These are phyloP conservation scores for Suillus sp. DNA, from an alignment of 768 basidiomycete species.

Conservation along the genomic window DNA sequence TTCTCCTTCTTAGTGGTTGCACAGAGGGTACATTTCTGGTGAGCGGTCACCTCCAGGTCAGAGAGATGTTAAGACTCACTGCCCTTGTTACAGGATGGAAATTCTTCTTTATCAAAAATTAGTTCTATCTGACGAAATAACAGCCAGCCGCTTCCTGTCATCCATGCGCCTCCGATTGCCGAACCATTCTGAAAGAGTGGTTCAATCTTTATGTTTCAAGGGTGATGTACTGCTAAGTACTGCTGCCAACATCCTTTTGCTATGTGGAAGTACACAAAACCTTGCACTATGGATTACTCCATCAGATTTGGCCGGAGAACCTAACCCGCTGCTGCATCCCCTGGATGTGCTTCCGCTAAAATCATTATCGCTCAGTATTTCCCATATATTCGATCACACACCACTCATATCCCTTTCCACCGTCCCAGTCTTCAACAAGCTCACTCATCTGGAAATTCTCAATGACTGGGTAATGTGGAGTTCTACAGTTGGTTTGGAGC, in stretches of 20 bases:
- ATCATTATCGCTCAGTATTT: conserved; percentile 21
- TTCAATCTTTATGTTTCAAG: conserved; percentile 23
- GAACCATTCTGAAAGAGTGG: conserved; percentile 14
- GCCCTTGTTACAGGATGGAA: conserved; percentile 23
- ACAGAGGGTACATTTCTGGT: conserved; percentile 22
- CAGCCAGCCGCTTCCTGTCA: conserved; percentile 17
- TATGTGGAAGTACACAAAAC: conserved; percentile 16
- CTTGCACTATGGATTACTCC: conserved; percentile 24
- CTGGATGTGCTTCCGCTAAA: conserved; percentile 17
- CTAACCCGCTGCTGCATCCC: conserved; percentile 14
- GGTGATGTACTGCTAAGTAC: conserved; percentile 17
- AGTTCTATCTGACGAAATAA: conserved; percentile 15
- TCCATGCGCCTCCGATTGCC: conserved; percentile 14
- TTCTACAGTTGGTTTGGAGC: conserved; percentile 22
- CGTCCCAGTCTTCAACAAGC: conserved; percentile 16
- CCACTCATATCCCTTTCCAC: conserved; percentile 3
- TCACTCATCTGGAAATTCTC: conserved; percentile 26
- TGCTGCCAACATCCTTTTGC: conserved; percentile 11
- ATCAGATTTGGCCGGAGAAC: neutral
- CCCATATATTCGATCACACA: conserved; percentile 5
- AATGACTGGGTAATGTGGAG: conserved; percentile 24
- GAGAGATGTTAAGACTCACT: neutral
- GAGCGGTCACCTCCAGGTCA: conserved; percentile 5
- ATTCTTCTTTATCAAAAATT: conserved; percentile 23
- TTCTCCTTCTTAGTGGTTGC: conserved; percentile 22